Percentiles rank a stretch among this genome's conserved stretches.
Evolutionary conservation across 169 alveolate genomes (phyloP).

Genomic region (Besnoitia besnoiti): DNA sequence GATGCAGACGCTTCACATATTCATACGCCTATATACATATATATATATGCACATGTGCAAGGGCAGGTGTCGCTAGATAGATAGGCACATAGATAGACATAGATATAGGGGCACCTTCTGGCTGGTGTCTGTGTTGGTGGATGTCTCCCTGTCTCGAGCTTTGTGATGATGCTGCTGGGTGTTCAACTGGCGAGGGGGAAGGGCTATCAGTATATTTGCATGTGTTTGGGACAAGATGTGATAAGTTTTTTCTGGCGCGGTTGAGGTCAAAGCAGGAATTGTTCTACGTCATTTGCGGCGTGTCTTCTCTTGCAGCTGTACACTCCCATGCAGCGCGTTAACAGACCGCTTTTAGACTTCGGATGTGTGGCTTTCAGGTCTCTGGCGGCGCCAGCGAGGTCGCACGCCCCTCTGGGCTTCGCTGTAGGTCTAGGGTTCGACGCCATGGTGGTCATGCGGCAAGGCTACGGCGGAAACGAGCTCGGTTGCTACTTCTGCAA

Average conservation of each 20-base stretch:
- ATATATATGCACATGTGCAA: too few relatives aligned
- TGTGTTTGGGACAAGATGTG: too few relatives aligned
- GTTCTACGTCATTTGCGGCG: neutral
- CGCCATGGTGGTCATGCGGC: conserved; percentile 91
- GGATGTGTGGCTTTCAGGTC: too few relatives aligned
- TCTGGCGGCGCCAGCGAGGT: neutral
- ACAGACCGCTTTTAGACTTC: too few relatives aligned
- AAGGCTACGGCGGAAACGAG: conserved; percentile 75
- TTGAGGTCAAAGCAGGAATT: conserved; percentile 49
- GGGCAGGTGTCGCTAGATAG: too few relatives aligned
- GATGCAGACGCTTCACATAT: neutral
- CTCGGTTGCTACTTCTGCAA: conserved; percentile 94
- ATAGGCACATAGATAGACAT: neutral
- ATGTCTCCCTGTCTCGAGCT: neutral
- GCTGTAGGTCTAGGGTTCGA: conserved; percentile 95
- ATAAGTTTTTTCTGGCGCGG: too few relatives aligned
- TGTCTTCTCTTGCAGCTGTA: neutral
- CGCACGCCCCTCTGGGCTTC: conserved; percentile 77
- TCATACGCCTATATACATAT: neutral
- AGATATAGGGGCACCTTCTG: neutral
- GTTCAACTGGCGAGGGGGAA: too few relatives aligned
- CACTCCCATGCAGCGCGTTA: too few relatives aligned
- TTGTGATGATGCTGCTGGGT: neutral
- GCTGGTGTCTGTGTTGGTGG: neutral
- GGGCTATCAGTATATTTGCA: too few relatives aligned